Evolutionary conservation across 148 eudicot species (phyloP), one percentile per base, ranked within the genome.

Genomic region (Agrostemma githago): DNA sequence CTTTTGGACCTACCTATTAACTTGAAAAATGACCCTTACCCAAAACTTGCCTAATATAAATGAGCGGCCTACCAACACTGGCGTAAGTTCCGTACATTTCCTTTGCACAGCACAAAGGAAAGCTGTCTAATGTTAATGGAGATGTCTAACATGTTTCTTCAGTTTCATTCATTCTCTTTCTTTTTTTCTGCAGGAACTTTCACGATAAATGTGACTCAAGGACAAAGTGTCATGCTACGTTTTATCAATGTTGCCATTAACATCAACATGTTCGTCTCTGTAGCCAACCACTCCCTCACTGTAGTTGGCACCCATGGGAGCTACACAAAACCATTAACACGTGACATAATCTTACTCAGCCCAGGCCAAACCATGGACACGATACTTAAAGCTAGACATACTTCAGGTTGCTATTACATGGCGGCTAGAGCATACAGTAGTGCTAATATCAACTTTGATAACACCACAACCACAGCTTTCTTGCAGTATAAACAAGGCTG

Each of bases 311-410:
- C 78, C 0, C 82, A 82, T 17, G 85, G 68, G 17, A 70, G 77
- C 42, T 82, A 82, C 37, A 72, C 77, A 10, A 82, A 79, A 61
- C 85, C 82, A 12, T 67, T 82, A 16, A 72, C 75, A 4, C 9
- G 77, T 7, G 76, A 68, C 20, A 51, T 54, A 74, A 62, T 82
- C 59, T 21, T 69, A 7, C 44, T 82, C 3, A 61, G 74, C 58
- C 85, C 85, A 0, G 85, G 85, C 62, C 68, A 82, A 75, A 79
- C 82, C 72, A 76, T 82, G 77, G 85, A 82, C 38, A 77, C 34
- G 44, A 19, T 82, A 10, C 71, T 82, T 37, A 10, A 68, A 3
- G 82, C 85, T 16, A 57, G 79, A 68, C 85, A 57, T n/a, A 6
- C 12, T 5, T 70, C 77, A 8, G 76, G 80, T 26, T 59, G 62